phyloP scores from a whole-genome alignment of 768 basidiomycete genomes.

The Collybia mongolica region DNA sequence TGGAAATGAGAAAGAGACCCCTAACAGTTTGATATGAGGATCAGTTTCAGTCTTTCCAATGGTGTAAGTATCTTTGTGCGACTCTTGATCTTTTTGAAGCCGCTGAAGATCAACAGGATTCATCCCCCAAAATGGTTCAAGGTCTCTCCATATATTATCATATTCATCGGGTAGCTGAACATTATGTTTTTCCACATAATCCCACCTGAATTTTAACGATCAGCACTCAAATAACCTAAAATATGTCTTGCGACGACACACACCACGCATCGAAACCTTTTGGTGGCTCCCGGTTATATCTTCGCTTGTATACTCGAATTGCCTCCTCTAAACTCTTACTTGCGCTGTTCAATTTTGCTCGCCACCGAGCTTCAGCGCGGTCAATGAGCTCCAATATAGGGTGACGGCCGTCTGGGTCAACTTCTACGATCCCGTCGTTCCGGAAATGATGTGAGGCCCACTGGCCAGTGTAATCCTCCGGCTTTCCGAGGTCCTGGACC shows the following conservation, averaged over 20 bases:
- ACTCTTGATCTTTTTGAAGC: constrained; percentile 26
- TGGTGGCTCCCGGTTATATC: constrained; percentile 81
- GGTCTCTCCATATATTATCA: constrained; percentile 43
- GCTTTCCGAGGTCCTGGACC: too few species aligned
- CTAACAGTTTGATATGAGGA: constrained; percentile 8
- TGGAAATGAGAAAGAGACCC: constrained; percentile 11
- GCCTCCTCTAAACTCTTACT: not conserved
- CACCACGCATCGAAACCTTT: constrained; percentile 88
- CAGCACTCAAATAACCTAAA: not conserved
- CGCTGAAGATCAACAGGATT: constrained; percentile 27
- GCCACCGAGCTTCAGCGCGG: constrained; percentile 27
- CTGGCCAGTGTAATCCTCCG: too few species aligned
- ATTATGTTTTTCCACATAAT: constrained; percentile 40
- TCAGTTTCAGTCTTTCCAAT: constrained; percentile 26
- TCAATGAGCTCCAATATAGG: not conserved
- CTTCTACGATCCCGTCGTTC: not conserved
- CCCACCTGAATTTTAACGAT: constrained; percentile 33
- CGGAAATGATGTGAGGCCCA: too few species aligned
- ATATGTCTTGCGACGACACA: constrained; percentile 21
- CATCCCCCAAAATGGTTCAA: constrained; percentile 44
- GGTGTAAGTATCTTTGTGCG: constrained; percentile 30
- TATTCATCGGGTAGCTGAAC: constrained; percentile 55
- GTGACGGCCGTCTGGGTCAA: not conserved
- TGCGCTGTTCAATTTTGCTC: not conserved
- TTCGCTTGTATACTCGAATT: constrained; percentile 69